These are phyloP conservation scores for Candida multigemmis DNA, from an alignment of 805 yeast species.

Conservation along the genomic window DNA sequence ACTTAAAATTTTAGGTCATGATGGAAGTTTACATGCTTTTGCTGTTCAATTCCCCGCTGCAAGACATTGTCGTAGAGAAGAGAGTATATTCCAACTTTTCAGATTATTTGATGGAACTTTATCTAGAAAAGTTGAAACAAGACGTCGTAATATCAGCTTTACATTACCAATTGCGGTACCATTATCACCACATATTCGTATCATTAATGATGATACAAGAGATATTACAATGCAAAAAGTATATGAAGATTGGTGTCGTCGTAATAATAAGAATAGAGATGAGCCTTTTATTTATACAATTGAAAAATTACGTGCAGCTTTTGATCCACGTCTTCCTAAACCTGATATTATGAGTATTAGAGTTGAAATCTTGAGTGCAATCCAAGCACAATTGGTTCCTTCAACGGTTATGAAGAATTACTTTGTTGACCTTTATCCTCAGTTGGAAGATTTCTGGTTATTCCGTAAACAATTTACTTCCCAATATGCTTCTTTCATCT, in stretches of 20 bases:
- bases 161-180: constrained; percentile 91
- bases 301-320: constrained; percentile 83
- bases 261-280: constrained; percentile 68
- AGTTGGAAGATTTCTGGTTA: constrained; percentile 93
- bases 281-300: constrained; percentile 83
- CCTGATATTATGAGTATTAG: constrained; percentile 85
- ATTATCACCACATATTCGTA: constrained; percentile 86
- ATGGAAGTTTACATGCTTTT: constrained; percentile 85
- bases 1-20: constrained; percentile 83
- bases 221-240: constrained; percentile 73
- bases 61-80: constrained; percentile 94
- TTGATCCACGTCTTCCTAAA: constrained; percentile 86
- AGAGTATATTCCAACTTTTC: constrained; percentile 84
- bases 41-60: constrained; percentile 98
- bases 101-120: constrained; percentile 79
- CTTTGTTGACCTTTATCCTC: constrained; percentile 58
- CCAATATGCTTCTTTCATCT: constrained; percentile 87
- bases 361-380: constrained; percentile 85
- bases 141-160: constrained; percentile 76
- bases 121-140: constrained; percentile 74
- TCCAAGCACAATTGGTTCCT: constrained; percentile 83
- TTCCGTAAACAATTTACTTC: constrained; percentile 93
- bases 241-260: constrained; percentile 80
- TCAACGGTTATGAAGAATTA: constrained; percentile 72
- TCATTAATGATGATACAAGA: constrained; percentile 72